A percentile compares a stretch with the other conserved stretches of the same genome.
Evolutionary conservation across 306 rosid genomes (phyloP).

Genomic region (Morella rubra): DNA sequence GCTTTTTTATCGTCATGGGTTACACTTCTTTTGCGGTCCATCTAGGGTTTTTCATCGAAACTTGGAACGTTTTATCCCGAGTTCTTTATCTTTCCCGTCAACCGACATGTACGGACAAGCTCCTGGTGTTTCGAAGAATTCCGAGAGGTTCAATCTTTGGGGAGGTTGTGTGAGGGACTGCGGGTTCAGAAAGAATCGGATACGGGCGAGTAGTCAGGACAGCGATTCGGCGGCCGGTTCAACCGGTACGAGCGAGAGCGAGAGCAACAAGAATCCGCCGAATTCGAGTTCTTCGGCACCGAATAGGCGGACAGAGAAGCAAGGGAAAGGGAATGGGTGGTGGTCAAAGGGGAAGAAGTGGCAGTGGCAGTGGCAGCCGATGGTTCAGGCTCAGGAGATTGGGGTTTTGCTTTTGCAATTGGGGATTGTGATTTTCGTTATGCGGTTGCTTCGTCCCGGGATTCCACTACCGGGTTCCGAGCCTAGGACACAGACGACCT

Average conservation of each 20-base stretch:
- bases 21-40: slow-evolving; percentile 39
- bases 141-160: slow-evolving; percentile 54
- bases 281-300: slow-evolving; percentile 48
- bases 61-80: slow-evolving; percentile 39
- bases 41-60: slow-evolving; percentile 43
- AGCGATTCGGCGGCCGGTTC: slow-evolving; percentile 63
- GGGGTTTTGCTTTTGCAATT: slow-evolving; percentile 77
- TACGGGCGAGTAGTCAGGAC: slow-evolving; percentile 57
- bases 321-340: slow-evolving; percentile 75
- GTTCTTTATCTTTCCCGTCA: slow-evolving; percentile 35
- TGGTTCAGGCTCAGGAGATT: slow-evolving; percentile 77
- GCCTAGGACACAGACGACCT: slow-evolving; percentile 64
- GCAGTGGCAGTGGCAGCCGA: slow-evolving; percentile 96
- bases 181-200: slow-evolving; percentile 34
- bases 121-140: slow-evolving; percentile 20
- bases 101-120: slow-evolving; percentile 31
- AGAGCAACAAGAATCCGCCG: slow-evolving; percentile 54
- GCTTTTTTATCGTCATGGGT: slow-evolving; percentile 38
- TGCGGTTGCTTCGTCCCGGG: slow-evolving; percentile 83
- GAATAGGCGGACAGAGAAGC: slow-evolving; percentile 67
- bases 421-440: slow-evolving; percentile 74
- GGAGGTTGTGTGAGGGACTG: slow-evolving; percentile 31
- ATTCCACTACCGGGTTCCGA: slow-evolving; percentile 86
- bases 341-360: slow-evolving; percentile 73
- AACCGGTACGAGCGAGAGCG: slow-evolving; percentile 56